Base-by-base conservation (phyloP, 2,329 filamentous ascomycete species). In the Sclerotinia subarctica region DNA sequence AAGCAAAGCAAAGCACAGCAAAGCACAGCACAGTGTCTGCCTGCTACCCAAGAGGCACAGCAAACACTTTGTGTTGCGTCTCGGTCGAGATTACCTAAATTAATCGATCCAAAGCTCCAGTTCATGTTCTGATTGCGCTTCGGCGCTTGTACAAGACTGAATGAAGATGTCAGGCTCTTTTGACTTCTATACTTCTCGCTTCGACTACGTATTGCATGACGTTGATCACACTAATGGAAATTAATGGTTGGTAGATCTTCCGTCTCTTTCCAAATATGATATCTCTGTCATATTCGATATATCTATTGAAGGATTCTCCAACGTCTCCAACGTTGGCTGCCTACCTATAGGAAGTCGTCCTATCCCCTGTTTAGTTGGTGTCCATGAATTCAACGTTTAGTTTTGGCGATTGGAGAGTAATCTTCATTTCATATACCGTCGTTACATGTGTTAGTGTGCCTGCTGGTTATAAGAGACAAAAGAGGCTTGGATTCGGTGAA, bases 291-390 rank as follows among this genome's bases (percentile, higher is more conserved):
- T 21, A 62, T 62, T n/a, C 35, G 44, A 62, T 17, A 60, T 47
- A 47, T 35, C 44, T 60, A 47, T 32, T 10, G 17, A 59, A 52
- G 10, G 24, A n/a, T 47, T 6, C 24, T 59, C 21, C 32, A 11
- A 24, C 11, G 13, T 60, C 57, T 49, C 29, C 35, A 32, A 35
- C 8, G 21, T 49, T 53, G 60, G 11, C n/a, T 15, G 35, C 47
- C 47, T 64, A 42, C 46, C 47, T 64, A 42, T 64, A 53, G 47
- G 60, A 64, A 53, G 24, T 53, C n/a, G 21, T 38, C 47, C 60
- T 51, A 53, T 62, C 35, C 58, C 58, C 26, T 49, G 58, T 11
- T 7, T 49, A 35, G 29, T 62, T 62, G 44, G 13, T 19, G 8
- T 57, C 13, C 13, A 57, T 57, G 1, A 24, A 35, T n/a, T 32